Base-by-base conservation (phyloP, 805 yeast species). In the Yarrowia porcina region DNA sequence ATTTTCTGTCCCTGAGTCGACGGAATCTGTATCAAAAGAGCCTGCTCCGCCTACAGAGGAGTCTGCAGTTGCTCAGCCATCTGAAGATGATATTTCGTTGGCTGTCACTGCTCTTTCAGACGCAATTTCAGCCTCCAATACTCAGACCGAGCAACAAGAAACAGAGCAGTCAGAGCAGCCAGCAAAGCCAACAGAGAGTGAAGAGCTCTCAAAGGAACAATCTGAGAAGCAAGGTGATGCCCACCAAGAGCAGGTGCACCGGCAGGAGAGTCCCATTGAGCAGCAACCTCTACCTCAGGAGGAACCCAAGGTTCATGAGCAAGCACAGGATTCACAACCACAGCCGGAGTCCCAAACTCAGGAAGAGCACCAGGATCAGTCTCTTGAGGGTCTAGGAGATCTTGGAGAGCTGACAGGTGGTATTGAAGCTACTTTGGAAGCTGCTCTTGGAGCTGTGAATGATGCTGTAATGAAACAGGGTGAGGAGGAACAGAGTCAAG, bases 381-480 rank as follows among this genome's bases (percentile, higher is more conserved):
- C 38, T 15, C 38, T 20, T 5, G 54, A 12, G 1, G 45, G 30
- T 4, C 45, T 41, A 3, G 45, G 45, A 9, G 45, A 41, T 15
- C 52, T 44, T 6, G 33, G 45, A 7, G 27, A 30, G 17, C 32
- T 35, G 12, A 49, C 57, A 11, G 39, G 39, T 15, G 41, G 59
- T 8, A 52, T 52, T 4, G 59, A 52, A 25, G 59, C 59, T 17
- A 52, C 59, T 12, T n/a, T 52, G 25, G 59, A 52, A 9, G 59
- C 59, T 3, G 59, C 59, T 25, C 33, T 52, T 12, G 59, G 59
- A 8, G 59, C 59, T 8, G 59, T 52, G 13, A 52, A 52, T 12
- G 42, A 49, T n/a, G 56, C 56, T 15, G 56, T 49, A 7, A 28
- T 45, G 52, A 45, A 45, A 18, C 52, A 45, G 25, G 36, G 52